Evolutionary conservation across 192 early-diverging fungal species (phyloP).

Genomic region (Borealophlyctis nickersoniae): DNA sequence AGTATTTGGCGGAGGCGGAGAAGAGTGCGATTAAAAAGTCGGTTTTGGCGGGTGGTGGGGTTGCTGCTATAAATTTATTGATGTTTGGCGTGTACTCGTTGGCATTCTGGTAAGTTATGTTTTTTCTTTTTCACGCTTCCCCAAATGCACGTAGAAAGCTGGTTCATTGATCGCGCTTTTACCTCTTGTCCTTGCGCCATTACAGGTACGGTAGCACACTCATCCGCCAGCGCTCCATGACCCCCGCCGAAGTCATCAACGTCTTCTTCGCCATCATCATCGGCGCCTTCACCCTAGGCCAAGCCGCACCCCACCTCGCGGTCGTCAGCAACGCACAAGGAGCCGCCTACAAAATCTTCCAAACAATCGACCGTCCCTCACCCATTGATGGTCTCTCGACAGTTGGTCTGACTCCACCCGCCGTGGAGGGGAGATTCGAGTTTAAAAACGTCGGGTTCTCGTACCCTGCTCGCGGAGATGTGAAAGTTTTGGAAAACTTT

Average conservation of each 20-base stretch:
- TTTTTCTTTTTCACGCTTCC: constrained; percentile 31
- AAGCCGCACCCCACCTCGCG: constrained; percentile 32
- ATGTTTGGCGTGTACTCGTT: constrained; percentile 76
- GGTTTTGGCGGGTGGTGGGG: constrained; percentile 52
- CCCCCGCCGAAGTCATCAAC: constrained; percentile 42
- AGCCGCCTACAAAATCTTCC: constrained; percentile 42
- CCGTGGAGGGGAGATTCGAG: constrained; percentile 38
- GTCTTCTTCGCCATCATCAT: constrained; percentile 45
- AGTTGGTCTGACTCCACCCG: constrained; percentile 29
- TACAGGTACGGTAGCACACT: constrained; percentile 80
- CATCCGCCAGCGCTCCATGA: constrained; percentile 48
- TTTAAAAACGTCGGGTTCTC: constrained; percentile 74
- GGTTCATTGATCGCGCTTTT: no score
- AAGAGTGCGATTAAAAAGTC: constrained; percentile 62
- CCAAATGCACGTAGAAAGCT: no score
- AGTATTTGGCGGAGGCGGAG: constrained; percentile 62
- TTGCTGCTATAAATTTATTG: constrained; percentile 73
- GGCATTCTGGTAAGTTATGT: constrained; percentile 71
- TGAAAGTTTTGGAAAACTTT: constrained; percentile 72
- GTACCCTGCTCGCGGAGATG: constrained; percentile 85
- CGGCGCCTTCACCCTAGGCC: constrained; percentile 41
- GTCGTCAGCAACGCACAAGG: constrained; percentile 30
- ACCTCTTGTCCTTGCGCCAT: no score
- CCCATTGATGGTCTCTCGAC: constrained; percentile 38
- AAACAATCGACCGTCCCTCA: constrained; percentile 40